Percentiles rank a stretch among this genome's conserved stretches.
Evolutionary conservation across 176 grass and related monocot species (phyloP).

Genomic region (Alloteropsis semialata): DNA sequence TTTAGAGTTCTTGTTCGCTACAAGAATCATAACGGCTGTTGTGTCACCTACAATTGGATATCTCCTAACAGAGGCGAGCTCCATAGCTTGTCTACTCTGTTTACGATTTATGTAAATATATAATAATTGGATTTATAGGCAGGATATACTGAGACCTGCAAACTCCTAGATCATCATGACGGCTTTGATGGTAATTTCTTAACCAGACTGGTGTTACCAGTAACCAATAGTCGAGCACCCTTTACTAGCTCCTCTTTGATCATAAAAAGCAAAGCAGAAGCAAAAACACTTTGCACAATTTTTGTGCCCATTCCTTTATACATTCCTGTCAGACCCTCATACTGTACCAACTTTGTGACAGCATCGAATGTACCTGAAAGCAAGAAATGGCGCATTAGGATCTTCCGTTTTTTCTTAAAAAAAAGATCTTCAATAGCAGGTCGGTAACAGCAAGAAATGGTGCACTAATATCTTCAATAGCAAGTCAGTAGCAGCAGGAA

Average conservation of each 20-base stretch:
- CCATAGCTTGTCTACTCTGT: background rate
- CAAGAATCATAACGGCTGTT: background rate
- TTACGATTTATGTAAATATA: slow-evolving; percentile 16
- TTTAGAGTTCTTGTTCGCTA: slow-evolving; percentile 1
- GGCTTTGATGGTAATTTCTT: slow-evolving; percentile 49
- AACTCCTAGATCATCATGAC: slow-evolving; percentile 32
- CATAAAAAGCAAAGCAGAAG: slow-evolving; percentile 93
- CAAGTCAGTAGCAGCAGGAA: background rate
- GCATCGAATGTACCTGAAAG: slow-evolving; percentile 85
- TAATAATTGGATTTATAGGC: background rate
- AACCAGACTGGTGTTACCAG: slow-evolving; percentile 44
- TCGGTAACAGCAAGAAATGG: background rate
- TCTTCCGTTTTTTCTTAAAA: too few relatives aligned
- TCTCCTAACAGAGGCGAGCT: slow-evolving; percentile 18
- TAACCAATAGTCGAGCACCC: slow-evolving; percentile 73
- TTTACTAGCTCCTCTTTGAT: slow-evolving; percentile 97
- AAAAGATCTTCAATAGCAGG: background rate
- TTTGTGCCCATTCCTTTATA: slow-evolving; percentile 99
- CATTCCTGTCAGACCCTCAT: slow-evolving; percentile 69
- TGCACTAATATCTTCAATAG: background rate
- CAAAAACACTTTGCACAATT: slow-evolving; percentile 95
- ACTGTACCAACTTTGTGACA: slow-evolving; percentile 67
- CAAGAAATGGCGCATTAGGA: background rate
- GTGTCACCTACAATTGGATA: slow-evolving; percentile 14
- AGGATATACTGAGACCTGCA: background rate